Percentiles rank a stretch among this genome's conserved stretches.
phyloP scores from a whole-genome alignment of 305 asterid genomes.

The Coffea humblotiana region DNA sequence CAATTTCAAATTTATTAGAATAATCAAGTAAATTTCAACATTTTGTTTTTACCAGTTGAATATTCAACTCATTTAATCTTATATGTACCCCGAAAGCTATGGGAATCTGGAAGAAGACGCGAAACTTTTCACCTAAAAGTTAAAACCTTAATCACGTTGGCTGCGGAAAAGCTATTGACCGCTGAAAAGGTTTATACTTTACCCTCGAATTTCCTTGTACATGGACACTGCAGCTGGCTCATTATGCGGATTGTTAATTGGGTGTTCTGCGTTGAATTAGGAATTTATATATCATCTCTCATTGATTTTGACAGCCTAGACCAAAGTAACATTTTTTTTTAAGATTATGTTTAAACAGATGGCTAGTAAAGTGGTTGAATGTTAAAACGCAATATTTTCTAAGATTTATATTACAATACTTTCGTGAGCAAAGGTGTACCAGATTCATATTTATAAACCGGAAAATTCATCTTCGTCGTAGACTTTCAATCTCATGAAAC shows the following conservation, averaged over 20 bases:
- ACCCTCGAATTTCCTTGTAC: neutral
- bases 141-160: neutral
- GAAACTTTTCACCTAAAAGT: neutral
- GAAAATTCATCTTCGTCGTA: neutral
- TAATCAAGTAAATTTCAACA: too few species aligned
- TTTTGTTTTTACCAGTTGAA: too few species aligned
- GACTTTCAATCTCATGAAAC: neutral
- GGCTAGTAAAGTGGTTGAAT: neutral
- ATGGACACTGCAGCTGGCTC: neutral
- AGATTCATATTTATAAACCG: too few species aligned
- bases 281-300: neutral
- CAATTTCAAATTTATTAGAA: too few species aligned
- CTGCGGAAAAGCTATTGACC: neutral
- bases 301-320: neutral
- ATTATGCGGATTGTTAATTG: neutral
- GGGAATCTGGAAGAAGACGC: neutral
- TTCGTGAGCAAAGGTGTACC: neutral
- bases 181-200: neutral
- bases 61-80: too few species aligned
- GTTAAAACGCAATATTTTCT: too few species aligned
- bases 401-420: neutral
- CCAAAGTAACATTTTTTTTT: too few species aligned
- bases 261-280: neutral
- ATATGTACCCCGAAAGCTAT: neutral
- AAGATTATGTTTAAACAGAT: neutral